Evolutionary conservation across 129 eudicot species (phyloP).

Genomic region (Saposhnikovia divaricata): DNA sequence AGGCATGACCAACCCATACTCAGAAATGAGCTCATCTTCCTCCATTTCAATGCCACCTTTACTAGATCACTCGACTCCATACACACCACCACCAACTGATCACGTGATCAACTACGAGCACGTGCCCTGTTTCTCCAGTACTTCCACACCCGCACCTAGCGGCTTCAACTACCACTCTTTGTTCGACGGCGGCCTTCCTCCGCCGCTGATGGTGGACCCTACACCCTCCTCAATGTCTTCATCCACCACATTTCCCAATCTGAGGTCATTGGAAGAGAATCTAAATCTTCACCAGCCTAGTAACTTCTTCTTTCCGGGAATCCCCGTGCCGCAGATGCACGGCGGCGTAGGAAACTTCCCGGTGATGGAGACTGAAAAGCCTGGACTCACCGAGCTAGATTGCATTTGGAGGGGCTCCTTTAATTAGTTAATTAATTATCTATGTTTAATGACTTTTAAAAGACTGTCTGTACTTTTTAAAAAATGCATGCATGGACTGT

Average conservation of each 20-base stretch:
- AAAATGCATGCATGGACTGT: neutral
- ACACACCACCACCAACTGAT: constrained; percentile 29
- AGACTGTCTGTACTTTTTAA: neutral
- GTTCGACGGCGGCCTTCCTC: constrained; percentile 2
- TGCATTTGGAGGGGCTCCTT: constrained; percentile 32
- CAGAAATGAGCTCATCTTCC: constrained; percentile 47
- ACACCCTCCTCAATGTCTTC: constrained; percentile 10
- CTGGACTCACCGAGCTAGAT: constrained; percentile 56
- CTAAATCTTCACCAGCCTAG: constrained; percentile 57
- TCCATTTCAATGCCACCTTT: constrained; percentile 53
- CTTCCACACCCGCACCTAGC: constrained; percentile 20
- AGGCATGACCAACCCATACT: neutral
- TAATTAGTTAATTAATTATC: neutral
- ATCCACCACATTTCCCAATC: constrained; percentile 41
- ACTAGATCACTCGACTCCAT: constrained; percentile 47
- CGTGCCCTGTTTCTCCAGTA: constrained; percentile 99
- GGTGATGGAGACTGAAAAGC: constrained; percentile 32
- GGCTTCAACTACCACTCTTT: constrained; percentile 12
- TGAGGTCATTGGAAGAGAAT: constrained; percentile 70
- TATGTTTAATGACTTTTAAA: too few relatives aligned
- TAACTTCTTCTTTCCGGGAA: constrained; percentile 22
- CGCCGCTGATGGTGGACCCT: constrained; percentile 21
- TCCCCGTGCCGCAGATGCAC: neutral
- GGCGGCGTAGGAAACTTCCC: constrained; percentile 17
- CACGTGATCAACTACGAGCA: constrained; percentile 53